These are phyloP conservation scores for Ophiostoma sp. DNA, from an alignment of 2,329 filamentous ascomycete genomes.

Conservation along the genomic window DNA sequence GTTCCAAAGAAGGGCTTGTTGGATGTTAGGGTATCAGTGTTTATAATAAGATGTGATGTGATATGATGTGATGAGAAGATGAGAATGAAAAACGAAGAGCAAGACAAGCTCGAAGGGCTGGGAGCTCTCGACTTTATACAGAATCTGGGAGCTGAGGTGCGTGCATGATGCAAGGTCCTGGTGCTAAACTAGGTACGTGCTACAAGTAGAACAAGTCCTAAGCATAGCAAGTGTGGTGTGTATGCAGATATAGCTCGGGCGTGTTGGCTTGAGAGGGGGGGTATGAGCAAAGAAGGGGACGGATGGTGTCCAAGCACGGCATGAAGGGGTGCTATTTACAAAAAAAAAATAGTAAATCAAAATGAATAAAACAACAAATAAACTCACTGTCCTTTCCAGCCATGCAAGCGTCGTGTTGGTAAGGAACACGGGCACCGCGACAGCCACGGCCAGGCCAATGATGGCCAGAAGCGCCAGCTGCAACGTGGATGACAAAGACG, in stretches of 20 bases:
- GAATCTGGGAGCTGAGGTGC: slow-evolving; percentile 4
- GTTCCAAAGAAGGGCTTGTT: neutral
- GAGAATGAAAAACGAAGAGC: neutral
- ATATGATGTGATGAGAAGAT: neutral
- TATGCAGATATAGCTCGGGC: neutral
- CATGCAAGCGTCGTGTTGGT: slow-evolving; percentile 14
- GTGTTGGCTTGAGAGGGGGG: neutral
- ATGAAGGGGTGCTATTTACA: neutral
- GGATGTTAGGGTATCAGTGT: neutral
- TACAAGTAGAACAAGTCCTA: neutral
- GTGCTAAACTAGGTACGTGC: neutral
- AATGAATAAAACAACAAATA: neutral
- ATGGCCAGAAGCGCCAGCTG: slow-evolving; percentile 12
- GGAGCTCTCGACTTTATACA: slow-evolving; percentile 14
- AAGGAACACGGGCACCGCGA: slow-evolving; percentile 16
- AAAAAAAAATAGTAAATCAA: neutral
- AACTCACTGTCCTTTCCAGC: neutral
- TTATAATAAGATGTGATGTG: neutral
- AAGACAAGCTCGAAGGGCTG: neutral
- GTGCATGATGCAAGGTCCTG: neutral
- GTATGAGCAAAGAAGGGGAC: neutral
- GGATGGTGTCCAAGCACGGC: slow-evolving; percentile 6
- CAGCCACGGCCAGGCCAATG: slow-evolving; percentile 3
- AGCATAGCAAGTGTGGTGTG: neutral
- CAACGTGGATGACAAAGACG: slow-evolving; percentile 1